A percentile compares a stretch with the other conserved stretches of the same genome.
phyloP scores from a whole-genome alignment of 768 basidiomycete genomes.

The Termitomyces sp. region DNA sequence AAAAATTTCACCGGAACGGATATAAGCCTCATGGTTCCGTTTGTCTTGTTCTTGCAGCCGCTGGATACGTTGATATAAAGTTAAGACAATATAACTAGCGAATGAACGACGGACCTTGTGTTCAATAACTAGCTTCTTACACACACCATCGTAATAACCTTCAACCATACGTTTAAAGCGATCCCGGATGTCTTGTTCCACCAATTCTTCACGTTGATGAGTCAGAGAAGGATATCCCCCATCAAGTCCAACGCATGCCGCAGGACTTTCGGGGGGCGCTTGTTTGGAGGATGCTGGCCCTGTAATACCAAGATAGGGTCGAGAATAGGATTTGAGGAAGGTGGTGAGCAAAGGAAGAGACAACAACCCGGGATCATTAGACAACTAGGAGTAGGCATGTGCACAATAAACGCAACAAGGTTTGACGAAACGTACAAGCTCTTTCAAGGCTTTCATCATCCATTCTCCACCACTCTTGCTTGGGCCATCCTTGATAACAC shows the following conservation, averaged over 20 bases:
- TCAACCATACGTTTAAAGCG: constrained; percentile 92
- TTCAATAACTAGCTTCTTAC: constrained; percentile 88
- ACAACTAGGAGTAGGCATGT: constrained; percentile 51
- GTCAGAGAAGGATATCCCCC: constrained; percentile 37
- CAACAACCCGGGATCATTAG: constrained; percentile 80
- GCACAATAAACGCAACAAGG: constrained; percentile 6
- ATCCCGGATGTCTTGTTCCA: constrained; percentile 83
- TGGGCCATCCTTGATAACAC: constrained; percentile 72
- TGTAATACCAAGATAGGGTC: constrained; percentile 80
- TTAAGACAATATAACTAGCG: neutral
- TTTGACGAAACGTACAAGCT: constrained; percentile 56
- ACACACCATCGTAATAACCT: constrained; percentile 87
- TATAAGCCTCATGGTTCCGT: constrained; percentile 97
- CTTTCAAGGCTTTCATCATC: constrained; percentile 84
- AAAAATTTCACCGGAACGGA: constrained; percentile 98
- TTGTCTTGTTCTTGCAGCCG: constrained; percentile 95
- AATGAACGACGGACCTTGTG: constrained; percentile 61
- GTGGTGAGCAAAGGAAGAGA: constrained; percentile 89
- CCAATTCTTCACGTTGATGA: constrained; percentile 66
- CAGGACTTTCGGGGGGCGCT: constrained; percentile 46
- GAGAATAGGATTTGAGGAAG: constrained; percentile 90
- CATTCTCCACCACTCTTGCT: constrained; percentile 77
- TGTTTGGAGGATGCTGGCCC: constrained; percentile 55
- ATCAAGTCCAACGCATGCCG: constrained; percentile 23
- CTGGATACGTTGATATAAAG: constrained; percentile 35